Evolutionary conservation across 176 grass and related monocot genomes (phyloP).

Genomic region (Juncus effusus): DNA sequence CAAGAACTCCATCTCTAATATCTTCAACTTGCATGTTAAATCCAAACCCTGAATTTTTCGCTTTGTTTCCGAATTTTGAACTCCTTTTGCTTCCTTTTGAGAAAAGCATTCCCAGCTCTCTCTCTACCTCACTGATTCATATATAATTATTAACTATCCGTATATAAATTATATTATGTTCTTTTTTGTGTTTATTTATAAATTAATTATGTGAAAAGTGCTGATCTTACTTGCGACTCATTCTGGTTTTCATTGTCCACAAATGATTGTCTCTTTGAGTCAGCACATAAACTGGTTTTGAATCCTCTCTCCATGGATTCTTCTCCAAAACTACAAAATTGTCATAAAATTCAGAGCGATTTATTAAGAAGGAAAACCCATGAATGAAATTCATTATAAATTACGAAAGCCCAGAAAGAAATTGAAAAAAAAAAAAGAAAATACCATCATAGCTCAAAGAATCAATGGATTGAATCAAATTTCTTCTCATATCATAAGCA

Average conservation of each 20-base stretch:
- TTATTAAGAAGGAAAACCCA: conserved; percentile 8
- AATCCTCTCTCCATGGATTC: conserved; percentile 93
- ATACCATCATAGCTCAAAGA: conserved; percentile 82
- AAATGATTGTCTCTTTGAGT: conserved; percentile 76
- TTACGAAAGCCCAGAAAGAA: neutral
- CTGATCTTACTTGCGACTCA: conserved; percentile 51
- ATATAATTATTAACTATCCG: conserved; percentile 1
- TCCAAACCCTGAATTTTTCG: conserved; percentile 61
- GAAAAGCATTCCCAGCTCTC: conserved; percentile 87
- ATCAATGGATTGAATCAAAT: conserved; percentile 78
- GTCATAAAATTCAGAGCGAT: conserved; percentile 11
- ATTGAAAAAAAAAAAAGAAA: neutral
- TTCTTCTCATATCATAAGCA: conserved; percentile 86
- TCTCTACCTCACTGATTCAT: conserved; percentile 77
- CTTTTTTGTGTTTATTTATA: neutral
- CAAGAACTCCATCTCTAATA: conserved; percentile 89
- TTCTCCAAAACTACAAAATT: conserved; percentile 68
- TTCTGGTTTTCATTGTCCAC: conserved; percentile 97
- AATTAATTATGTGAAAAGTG: neutral
- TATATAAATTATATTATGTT: neutral
- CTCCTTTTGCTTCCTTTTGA: conserved; percentile 43
- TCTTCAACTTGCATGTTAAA: conserved; percentile 98
- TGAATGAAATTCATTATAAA: neutral
- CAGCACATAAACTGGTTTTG: conserved; percentile 86
- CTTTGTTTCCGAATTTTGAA: conserved; percentile 53